Evolutionary conservation across 2,329 filamentous ascomycete species (phyloP).

Genomic region (Cladosporium sp.): DNA sequence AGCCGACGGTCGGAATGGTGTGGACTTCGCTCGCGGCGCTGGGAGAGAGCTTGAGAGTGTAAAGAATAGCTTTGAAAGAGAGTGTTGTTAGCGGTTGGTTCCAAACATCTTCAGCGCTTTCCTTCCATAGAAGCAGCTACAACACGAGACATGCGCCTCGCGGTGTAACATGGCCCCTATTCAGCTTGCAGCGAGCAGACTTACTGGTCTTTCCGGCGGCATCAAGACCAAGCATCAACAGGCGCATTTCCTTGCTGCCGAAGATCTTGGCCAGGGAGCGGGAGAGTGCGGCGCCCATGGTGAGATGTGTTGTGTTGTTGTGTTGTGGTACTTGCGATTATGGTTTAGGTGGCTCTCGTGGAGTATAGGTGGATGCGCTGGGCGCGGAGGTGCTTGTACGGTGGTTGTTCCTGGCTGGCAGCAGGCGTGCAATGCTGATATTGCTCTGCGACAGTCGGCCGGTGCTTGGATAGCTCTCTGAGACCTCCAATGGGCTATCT

Average conservation of each 20-base stretch:
- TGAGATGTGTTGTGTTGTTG: not conserved
- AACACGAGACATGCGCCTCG: slow-evolving; percentile 1
- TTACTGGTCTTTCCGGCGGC: slow-evolving; percentile 92
- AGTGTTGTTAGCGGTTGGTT: slow-evolving; percentile 1
- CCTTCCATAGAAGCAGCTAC: not conserved
- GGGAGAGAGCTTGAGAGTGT: slow-evolving; percentile 88
- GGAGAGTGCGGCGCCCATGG: slow-evolving; percentile 85
- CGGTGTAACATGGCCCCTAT: slow-evolving; percentile 8
- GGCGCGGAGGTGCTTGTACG: not conserved
- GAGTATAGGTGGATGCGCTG: slow-evolving; percentile 2
- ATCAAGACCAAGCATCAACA: slow-evolving; percentile 96
- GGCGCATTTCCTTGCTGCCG: slow-evolving; percentile 97
- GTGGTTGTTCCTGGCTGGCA: not conserved
- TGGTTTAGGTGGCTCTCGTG: not conserved
- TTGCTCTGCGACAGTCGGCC: not conserved
- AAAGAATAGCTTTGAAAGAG: slow-evolving; percentile 70
- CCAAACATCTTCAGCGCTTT: not conserved
- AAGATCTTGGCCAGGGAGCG: slow-evolving; percentile 99
- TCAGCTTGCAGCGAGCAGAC: not conserved
- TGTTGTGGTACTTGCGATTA: slow-evolving; percentile 4
- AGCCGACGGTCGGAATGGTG: slow-evolving; percentile 98
- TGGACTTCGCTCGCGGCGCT: slow-evolving; percentile 84
- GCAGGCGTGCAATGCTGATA: not conserved
- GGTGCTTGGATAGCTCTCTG: not conserved
- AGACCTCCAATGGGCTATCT: not conserved